phyloP scores from a whole-genome alignment of 129 eudicot genomes.

The sunflower (Helianthus annuus) region HanXRQr2.0-SUNRISE NC_035436.2:13166775-13167274 shows the following conservation, averaged over 20 bases:
- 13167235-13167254: neutral
- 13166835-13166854: conserved; percentile 23
- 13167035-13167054: conserved; percentile 5
- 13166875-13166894: conserved; percentile 34
- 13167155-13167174: neutral
- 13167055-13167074: neutral
- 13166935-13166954: conserved; percentile 42
- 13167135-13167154: neutral
- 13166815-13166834: conserved; percentile 35
- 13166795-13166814: conserved; percentile 24
- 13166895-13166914: conserved; percentile 29
- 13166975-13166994: conserved; percentile 14
- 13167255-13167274: neutral
- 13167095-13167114: conserved; percentile 5
- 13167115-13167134: neutral
- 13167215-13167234: neutral
- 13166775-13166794: conserved; percentile 15
- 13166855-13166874: conserved; percentile 21
- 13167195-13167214: neutral
- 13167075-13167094: neutral
- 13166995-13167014: neutral
- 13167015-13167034: neutral
- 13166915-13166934: conserved; percentile 24
- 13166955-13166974: conserved; percentile 29
- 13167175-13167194: neutral